Evolutionary conservation across 306 rosid species (phyloP).

Genomic region (Astragalus membranaceus): DNA sequence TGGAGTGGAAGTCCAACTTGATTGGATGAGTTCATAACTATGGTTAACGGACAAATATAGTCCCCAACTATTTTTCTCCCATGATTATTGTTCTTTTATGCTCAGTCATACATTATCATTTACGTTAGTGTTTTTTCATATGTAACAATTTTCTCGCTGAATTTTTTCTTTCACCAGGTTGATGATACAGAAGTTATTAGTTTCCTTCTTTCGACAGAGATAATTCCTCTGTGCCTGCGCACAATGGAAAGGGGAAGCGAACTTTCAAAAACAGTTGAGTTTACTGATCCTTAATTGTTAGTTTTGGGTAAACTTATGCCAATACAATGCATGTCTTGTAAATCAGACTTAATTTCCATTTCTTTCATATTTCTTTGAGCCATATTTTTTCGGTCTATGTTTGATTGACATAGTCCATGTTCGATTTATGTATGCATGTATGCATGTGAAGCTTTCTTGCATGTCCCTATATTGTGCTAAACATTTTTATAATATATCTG

Average conservation of each 20-base stretch:
- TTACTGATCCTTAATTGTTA: conserved; percentile 23
- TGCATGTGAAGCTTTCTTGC: conserved; percentile 1
- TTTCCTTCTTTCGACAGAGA: conserved; percentile 90
- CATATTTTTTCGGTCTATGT: neutral
- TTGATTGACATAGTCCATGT: neutral
- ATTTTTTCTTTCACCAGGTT: conserved; percentile 44
- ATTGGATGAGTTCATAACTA: neutral
- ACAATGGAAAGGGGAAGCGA: conserved; percentile 99
- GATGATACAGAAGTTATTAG: conserved; percentile 93
- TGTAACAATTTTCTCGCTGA: neutral
- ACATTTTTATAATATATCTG: neutral
- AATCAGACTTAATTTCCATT: neutral
- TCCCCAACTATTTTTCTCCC: neutral
- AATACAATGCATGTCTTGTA: neutral
- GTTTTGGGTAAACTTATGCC: neutral
- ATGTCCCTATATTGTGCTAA: neutral
- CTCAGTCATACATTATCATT: neutral
- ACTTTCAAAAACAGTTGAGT: conserved; percentile 92
- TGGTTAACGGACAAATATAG: neutral
- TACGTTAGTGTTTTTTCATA: neutral
- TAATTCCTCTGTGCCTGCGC: conserved; percentile 86
- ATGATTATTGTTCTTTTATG: neutral
- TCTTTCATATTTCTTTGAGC: neutral
- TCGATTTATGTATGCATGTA: neutral
- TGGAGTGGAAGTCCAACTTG: conserved; percentile 10